These are phyloP conservation scores for Canariomyces notabilis DNA, from an alignment of 2,329 filamentous ascomycete genomes.

Conservation along the genomic window DNA sequence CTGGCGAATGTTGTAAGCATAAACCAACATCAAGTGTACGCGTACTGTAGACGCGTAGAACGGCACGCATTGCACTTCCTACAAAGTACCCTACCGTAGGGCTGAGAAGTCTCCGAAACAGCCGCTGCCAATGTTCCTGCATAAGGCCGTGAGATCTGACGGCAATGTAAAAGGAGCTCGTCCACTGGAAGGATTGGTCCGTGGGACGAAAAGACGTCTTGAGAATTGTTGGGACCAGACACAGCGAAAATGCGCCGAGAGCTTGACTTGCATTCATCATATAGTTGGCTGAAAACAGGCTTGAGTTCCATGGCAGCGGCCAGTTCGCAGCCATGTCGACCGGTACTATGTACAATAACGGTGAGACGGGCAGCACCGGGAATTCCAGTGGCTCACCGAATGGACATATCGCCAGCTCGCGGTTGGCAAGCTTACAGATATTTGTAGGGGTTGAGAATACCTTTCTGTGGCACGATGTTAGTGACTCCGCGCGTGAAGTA, in stretches of 20 bases:
- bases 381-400: too few relatives aligned
- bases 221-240: too few relatives aligned
- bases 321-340: too few relatives aligned
- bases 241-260: too few relatives aligned
- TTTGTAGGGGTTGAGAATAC: constrained; percentile 99
- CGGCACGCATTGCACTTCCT: not conserved
- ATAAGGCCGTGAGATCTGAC: constrained; percentile 3
- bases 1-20: too few relatives aligned
- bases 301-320: too few relatives aligned
- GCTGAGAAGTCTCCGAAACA: constrained; percentile 9
- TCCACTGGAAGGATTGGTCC: constrained; percentile 16
- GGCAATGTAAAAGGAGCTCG: too few relatives aligned
- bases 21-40: too few relatives aligned
- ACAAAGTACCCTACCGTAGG: constrained; percentile 15
- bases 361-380: not conserved
- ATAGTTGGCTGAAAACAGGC: too few relatives aligned
- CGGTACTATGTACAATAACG: constrained; percentile 7
- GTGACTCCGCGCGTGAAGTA: not conserved
- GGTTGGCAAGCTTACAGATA: constrained; percentile 57
- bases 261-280: too few relatives aligned
- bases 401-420: not conserved
- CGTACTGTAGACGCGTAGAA: too few relatives aligned
- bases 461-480: constrained; percentile 57
- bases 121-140: constrained; percentile 1
- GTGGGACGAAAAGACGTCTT: too few relatives aligned